Evolutionary conservation across 2,329 filamentous ascomycete genomes (phyloP).

Genomic region (Diaporthe vaccinii): DNA sequence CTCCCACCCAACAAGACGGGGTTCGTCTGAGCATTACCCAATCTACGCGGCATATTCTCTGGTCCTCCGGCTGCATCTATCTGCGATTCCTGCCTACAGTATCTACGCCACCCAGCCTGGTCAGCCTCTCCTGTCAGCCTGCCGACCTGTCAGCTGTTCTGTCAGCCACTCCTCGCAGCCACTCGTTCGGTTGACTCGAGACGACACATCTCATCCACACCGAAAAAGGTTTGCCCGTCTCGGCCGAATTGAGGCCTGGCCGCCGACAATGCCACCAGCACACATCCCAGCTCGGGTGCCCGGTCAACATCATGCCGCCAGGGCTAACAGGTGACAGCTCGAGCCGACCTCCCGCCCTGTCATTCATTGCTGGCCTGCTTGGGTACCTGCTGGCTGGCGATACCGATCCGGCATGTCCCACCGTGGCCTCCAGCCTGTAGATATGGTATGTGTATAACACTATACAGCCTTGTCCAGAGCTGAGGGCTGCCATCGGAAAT

Average conservation of each 20-base stretch:
- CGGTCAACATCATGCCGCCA: slow-evolving; percentile 2
- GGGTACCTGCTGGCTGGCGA: neutral
- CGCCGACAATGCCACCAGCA: neutral
- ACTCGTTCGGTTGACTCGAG: slow-evolving; percentile 4
- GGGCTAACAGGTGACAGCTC: slow-evolving; percentile 14
- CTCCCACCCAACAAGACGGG: neutral
- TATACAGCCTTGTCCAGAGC: neutral
- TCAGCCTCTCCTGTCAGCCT: slow-evolving; percentile 14
- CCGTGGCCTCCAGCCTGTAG: neutral
- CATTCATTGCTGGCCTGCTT: neutral
- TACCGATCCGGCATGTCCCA: neutral
- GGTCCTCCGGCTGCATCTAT: neutral
- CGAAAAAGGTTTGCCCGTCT: slow-evolving; percentile 4
- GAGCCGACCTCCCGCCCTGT: neutral
- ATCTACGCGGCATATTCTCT: neutral
- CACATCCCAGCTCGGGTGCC: slow-evolving; percentile 10
- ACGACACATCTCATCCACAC: neutral
- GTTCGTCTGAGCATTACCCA: slow-evolving; percentile 27
- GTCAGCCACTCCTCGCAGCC: slow-evolving; percentile 11
- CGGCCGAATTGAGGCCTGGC: slow-evolving; percentile 1
- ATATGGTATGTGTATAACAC: neutral
- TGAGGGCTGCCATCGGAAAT: neutral
- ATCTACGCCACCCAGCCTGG: neutral
- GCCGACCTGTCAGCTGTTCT: neutral
- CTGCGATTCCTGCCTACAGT: neutral